Base-by-base conservation (phyloP, 2,329 filamentous ascomycete species). In the Calonectria leucothoes region DNA sequence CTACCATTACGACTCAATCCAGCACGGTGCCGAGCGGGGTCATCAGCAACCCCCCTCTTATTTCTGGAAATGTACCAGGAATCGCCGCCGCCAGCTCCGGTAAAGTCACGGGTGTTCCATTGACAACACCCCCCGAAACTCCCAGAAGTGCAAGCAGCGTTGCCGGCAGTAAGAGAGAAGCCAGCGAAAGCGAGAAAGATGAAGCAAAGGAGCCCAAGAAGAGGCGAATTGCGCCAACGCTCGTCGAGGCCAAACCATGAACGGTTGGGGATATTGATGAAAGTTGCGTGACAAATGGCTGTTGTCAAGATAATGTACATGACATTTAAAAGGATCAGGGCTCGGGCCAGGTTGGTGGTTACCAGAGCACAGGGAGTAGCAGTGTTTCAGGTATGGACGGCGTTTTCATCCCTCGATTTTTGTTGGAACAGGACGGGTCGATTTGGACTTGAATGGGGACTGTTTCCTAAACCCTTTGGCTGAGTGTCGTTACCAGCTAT, bases 71-170 rank as follows among this genome's bases (percentile, higher is more conserved):
- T 68, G 89, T 98, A 20, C 95, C 95, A 0, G 89, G 93, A 66
- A 91, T 98, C 31, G 92, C 94, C 15, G 94, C 94, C 7, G 87
- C 94, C 12, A 94, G 93, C 75, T 94, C 94, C 1, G 89, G 88
- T 52, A 91, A 91, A 79, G 86, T 91, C 4, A 87, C 88, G 0
- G 88, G 89, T 0, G 86, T 97, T 52, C 94, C 95, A 0, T 91
- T 98, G 79, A 95, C 94, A 45, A 98, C 96, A 10, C 96, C 97
- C 3, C 97, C 96, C 0, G 94, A 98, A 83, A 98, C 96, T 4
- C 96, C 96, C 7, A 88, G 89, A 49, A 83, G 82, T 55, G 76
- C 81, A 1, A 77, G 80, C 29, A 78, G 80, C 48, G 80, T 81
- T 57, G 81, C 82, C 3, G 89, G 89, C 35, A 84, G 85, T 20